Evolutionary conservation across 2,329 filamentous ascomycete genomes (phyloP), one percentile per base, ranked within the genome.

Genomic region (Paecilomyces dactylethromorphus): DNA sequence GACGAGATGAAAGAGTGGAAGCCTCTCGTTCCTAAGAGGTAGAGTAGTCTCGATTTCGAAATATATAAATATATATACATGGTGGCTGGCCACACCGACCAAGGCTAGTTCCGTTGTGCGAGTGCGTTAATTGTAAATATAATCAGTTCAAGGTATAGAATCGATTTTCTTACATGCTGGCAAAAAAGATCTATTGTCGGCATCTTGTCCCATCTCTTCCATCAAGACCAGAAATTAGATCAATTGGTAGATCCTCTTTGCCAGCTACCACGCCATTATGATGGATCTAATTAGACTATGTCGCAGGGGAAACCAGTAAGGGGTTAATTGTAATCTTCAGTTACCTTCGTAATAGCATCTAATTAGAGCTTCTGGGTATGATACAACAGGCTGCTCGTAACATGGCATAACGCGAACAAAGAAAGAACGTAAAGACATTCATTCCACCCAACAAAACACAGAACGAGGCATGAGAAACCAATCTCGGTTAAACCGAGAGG

Each of bases 401-500:
- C 18, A 29, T 2, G 39, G 39, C 39, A 7, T 45, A 18, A 45
- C 4, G n/a, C 21, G 21, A 52, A 52, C 13, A 52, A 52, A 52
- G 22, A 52, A 52, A 52, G 22, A 39, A 39, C 8, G 35, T 6
- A 45, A 45, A 7, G 13, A 45, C 15, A 45, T 45, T 18, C 39
- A 18, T 21, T n/a, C 39, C 15, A 18, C 39, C 2, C 10, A 45
- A 45, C 39, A 21, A 18, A 45, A 13, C 26, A 52, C 24, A 26
- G 11, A 26, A 52, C 18, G 71, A 69, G 68, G 68, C 71, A 75
- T 72, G 73, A 74, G 69, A 76, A 76, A 76, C 73, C 72, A 67
- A 74, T 72, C 71, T 68, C 69, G 69, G 69, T 62, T 65, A 55
- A 56, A 63, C 68, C 71, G 70, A 70, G 74, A 74, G 74, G 74